Evolutionary conservation across 2,329 filamentous ascomycete genomes (phyloP).

Genomic region (Cladosporium sp.): DNA sequence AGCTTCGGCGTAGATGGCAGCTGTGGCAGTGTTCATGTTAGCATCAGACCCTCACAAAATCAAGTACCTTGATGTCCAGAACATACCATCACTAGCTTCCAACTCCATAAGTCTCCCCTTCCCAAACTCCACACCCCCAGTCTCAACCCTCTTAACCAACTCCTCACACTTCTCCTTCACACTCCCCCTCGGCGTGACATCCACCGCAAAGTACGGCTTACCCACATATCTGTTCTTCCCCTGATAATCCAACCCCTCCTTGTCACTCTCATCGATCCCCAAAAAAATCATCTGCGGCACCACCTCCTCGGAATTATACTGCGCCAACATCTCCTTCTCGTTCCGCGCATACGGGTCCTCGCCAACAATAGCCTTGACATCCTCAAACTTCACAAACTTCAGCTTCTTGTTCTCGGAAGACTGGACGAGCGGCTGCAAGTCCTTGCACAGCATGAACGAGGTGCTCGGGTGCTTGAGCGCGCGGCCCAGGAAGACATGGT

Average conservation of each 20-base stretch:
- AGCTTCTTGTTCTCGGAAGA: slow-evolving; percentile 52
- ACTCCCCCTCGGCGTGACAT: slow-evolving; percentile 70
- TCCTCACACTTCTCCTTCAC: slow-evolving; percentile 63
- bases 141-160: slow-evolving; percentile 62
- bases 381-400: slow-evolving; percentile 67
- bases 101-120: slow-evolving; percentile 67
- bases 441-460: slow-evolving; percentile 75
- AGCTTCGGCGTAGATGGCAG: slow-evolving; percentile 87
- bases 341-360: slow-evolving; percentile 67
- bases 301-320: slow-evolving; percentile 71
- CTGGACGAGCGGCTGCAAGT: slow-evolving; percentile 68
- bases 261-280: slow-evolving; percentile 70
- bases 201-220: slow-evolving; percentile 83
- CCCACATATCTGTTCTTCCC: slow-evolving; percentile 70
- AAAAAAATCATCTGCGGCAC: slow-evolving; percentile 78
- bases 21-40: slow-evolving; percentile 48
- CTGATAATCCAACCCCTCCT: slow-evolving; percentile 61
- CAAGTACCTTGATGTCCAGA: not conserved
- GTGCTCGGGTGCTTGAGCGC: slow-evolving; percentile 68
- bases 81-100: slow-evolving; percentile 61
- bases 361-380: slow-evolving; percentile 72
- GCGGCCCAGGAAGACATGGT: slow-evolving; percentile 68
- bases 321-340: slow-evolving; percentile 72
- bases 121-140: slow-evolving; percentile 65
- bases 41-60: not conserved